phyloP scores from a whole-genome alignment of 768 basidiomycete species.

The Boletus patriciae region DNA sequence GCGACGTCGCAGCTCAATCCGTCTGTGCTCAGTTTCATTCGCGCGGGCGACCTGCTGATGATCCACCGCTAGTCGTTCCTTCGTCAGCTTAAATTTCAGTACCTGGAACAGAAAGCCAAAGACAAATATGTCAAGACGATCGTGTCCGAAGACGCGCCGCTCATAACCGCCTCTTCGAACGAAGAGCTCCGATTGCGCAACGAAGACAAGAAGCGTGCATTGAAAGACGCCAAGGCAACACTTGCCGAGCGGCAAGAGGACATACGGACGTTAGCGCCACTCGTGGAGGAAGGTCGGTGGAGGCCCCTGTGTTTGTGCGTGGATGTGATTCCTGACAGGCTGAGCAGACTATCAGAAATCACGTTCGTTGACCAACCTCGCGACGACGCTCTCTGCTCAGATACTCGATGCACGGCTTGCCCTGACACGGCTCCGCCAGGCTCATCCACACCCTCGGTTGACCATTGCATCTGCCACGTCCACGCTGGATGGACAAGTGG shows the following conservation, averaged over 20 bases:
- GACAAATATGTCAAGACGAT: slow-evolving; percentile 85
- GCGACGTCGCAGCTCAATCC: slow-evolving; percentile 59
- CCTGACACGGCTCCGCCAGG: slow-evolving; percentile 76
- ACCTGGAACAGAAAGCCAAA: slow-evolving; percentile 88
- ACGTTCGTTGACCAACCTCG: slow-evolving; percentile 51
- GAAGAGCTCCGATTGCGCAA: slow-evolving; percentile 59
- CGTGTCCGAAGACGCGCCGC: slow-evolving; percentile 81
- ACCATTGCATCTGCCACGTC: slow-evolving; percentile 75
- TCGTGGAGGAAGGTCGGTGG: slow-evolving; percentile 65
- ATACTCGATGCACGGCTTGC: slow-evolving; percentile 83
- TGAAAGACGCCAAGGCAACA: slow-evolving; percentile 64
- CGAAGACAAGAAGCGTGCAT: slow-evolving; percentile 64
- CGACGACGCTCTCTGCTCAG: slow-evolving; percentile 63
- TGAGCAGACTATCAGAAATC: slow-evolving; percentile 59
- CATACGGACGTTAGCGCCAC: slow-evolving; percentile 59
- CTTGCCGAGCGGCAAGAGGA: slow-evolving; percentile 64
- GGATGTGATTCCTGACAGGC: not conserved
- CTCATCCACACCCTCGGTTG: slow-evolving; percentile 76
- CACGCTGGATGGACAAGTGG: slow-evolving; percentile 72
- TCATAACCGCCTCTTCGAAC: slow-evolving; percentile 79
- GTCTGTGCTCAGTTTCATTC: slow-evolving; percentile 39
- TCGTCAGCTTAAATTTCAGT: slow-evolving; percentile 84
- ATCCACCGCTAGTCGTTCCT: slow-evolving; percentile 55
- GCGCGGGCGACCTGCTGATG: slow-evolving; percentile 1
- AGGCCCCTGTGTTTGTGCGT: too few species aligned